Percentiles rank a stretch among this genome's conserved stretches.
phyloP scores from a whole-genome alignment of 2,329 filamentous ascomycete species.

The Claviceps maximensis region DNA sequence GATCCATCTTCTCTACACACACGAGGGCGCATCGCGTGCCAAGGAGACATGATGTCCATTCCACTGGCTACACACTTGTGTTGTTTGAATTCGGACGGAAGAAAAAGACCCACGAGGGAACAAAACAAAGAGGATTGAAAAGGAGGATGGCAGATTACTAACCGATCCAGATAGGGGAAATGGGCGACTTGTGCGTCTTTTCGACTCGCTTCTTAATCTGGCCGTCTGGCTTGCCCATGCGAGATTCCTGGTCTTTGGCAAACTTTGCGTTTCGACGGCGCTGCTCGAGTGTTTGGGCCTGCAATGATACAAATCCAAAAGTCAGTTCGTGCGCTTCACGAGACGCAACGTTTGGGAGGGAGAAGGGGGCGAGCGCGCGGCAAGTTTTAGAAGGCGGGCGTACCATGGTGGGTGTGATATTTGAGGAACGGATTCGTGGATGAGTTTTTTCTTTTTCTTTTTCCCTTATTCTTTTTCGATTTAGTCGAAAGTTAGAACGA shows the following conservation, averaged over 20 bases:
- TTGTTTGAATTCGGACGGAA: not conserved
- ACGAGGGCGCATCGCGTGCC: not conserved
- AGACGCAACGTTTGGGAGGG: not conserved
- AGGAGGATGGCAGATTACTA: conserved; percentile 14
- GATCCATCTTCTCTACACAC: too few species aligned
- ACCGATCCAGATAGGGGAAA: conserved; percentile 54
- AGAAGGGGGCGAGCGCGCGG: not conserved
- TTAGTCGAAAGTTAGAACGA: not conserved
- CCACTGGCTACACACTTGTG: too few species aligned
- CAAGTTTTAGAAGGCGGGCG: not conserved
- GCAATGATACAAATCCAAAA: too few species aligned
- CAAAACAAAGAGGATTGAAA: not conserved
- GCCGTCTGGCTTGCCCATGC: conserved; percentile 60
- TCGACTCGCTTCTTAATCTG: conserved; percentile 48
- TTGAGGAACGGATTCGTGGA: too few species aligned
- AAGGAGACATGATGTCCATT: too few species aligned
- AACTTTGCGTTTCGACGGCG: conserved; percentile 71
- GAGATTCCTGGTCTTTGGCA: conserved; percentile 56
- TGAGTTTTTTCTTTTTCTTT: too few species aligned
- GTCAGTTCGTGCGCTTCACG: too few species aligned
- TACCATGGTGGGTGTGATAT: not conserved
- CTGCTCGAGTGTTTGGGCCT: conserved; percentile 79
- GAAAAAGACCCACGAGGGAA: too few species aligned
- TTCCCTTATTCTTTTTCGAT: too few species aligned
- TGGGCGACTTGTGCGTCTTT: conserved; percentile 43